Percentiles rank a stretch among this genome's conserved stretches.
phyloP scores from a whole-genome alignment of 352 stramenopile genomes.

The Phytophthora litchii region DNA sequence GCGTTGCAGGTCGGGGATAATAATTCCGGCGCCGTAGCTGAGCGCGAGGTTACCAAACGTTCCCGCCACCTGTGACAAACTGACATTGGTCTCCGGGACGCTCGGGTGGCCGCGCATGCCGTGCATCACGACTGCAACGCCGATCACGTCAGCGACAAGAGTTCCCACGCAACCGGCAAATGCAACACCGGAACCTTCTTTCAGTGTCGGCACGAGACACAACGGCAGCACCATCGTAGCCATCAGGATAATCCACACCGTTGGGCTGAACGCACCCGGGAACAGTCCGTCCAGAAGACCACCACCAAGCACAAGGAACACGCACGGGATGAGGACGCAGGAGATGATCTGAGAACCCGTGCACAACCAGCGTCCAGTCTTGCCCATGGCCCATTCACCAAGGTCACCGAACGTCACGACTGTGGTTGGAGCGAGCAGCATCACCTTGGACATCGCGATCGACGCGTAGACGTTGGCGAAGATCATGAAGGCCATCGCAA shows the following conservation, averaged over 20 bases:
- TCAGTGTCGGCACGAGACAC: conserved; percentile 35
- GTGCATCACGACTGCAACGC: conserved; percentile 34
- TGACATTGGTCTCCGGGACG: conserved; percentile 36
- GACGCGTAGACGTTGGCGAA: conserved; percentile 44
- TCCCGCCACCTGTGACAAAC: conserved; percentile 38
- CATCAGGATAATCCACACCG: conserved; percentile 51
- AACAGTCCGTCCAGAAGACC: conserved; percentile 42
- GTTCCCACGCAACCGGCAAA: conserved; percentile 44
- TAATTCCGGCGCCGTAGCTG: conserved; percentile 50
- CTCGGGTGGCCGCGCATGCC: conserved; percentile 39
- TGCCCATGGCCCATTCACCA: conserved; percentile 36
- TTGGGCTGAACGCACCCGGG: conserved; percentile 32
- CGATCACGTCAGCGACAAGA: conserved; percentile 48
- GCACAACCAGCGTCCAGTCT: conserved; percentile 47
- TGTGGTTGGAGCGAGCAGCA: conserved; percentile 26
- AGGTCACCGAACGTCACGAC: conserved; percentile 38
- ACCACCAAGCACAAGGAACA: conserved; percentile 45
- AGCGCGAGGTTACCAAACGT: conserved; percentile 54
- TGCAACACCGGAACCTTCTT: conserved; percentile 38
- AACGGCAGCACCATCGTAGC: conserved; percentile 42
- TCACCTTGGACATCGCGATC: conserved; percentile 38
- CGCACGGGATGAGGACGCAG: conserved; percentile 38
- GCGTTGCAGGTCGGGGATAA: conserved; percentile 36
- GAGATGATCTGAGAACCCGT: conserved; percentile 43
- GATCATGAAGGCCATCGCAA: conserved; percentile 59